Evolutionary conservation across 140 eudicot genomes (phyloP).

Genomic region (Anethum foeniculum): DNA sequence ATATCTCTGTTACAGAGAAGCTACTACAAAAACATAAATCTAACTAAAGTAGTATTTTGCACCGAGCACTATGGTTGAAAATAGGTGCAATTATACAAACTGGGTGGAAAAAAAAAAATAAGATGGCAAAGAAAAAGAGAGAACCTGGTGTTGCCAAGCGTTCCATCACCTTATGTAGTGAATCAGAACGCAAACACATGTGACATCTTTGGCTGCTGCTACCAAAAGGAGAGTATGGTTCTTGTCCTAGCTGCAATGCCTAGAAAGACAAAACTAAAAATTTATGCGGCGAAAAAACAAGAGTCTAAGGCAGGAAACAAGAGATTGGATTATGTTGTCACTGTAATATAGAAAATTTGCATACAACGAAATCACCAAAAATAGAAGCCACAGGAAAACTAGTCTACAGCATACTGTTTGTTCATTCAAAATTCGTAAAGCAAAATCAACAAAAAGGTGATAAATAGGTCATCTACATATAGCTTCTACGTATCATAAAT

Average conservation of each 20-base stretch:
- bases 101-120: not conserved
- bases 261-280: constrained; percentile 17
- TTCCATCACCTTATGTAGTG: constrained; percentile 79
- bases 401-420: not conserved
- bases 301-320: not conserved
- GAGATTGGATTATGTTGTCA: not conserved
- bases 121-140: not conserved
- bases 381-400: not conserved
- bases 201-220: constrained; percentile 74
- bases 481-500: not conserved
- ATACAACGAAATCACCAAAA: not conserved
- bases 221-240: constrained; percentile 53
- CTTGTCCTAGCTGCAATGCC: constrained; percentile 96
- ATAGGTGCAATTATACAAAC: not conserved
- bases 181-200: constrained; percentile 89
- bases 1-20: not conserved
- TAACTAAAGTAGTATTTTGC: not conserved
- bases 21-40: not conserved
- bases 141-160: constrained; percentile 82
- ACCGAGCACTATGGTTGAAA: not conserved
- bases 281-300: not conserved
- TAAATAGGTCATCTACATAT: not conserved
- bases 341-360: not conserved
- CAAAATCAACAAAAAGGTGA: not conserved
- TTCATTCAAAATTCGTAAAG: not conserved